phyloP scores from a whole-genome alignment of 108 stramenopile species.

The Chaetoceros tenuissimus region DNA sequence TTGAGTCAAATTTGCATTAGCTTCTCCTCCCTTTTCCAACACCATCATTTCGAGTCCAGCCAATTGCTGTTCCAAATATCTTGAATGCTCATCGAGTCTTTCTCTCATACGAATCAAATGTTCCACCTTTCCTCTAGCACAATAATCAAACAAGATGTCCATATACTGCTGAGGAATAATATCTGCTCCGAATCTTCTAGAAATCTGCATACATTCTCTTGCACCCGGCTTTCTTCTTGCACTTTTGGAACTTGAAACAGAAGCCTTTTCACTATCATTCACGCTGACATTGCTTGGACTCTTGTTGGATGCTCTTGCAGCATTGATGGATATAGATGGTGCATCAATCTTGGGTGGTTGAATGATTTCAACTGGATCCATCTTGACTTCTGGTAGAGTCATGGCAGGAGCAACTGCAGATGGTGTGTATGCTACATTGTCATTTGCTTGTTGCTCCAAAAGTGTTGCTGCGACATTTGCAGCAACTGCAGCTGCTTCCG shows the following conservation, averaged over 20 bases:
- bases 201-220: slow-evolving; percentile 83
- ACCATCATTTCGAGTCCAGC: slow-evolving; percentile 71
- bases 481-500: neutral
- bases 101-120: slow-evolving; percentile 85
- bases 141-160: slow-evolving; percentile 74
- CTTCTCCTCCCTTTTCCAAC: slow-evolving; percentile 48
- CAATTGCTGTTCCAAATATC: slow-evolving; percentile 69
- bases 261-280: neutral
- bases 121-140: slow-evolving; percentile 76
- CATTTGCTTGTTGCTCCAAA: neutral
- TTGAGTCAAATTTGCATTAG: too few relatives aligned
- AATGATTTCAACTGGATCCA: neutral
- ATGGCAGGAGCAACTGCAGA: slow-evolving; percentile 12
- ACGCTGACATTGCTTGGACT: neutral
- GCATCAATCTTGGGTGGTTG: neutral
- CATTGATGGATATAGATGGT: neutral
- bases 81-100: slow-evolving; percentile 73
- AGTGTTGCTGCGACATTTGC: slow-evolving; percentile 1
- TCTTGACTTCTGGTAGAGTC: neutral
- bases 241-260: slow-evolving; percentile 14
- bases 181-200: slow-evolving; percentile 50
- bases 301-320: slow-evolving; percentile 11
- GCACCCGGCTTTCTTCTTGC: slow-evolving; percentile 85
- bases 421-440: slow-evolving; percentile 7
- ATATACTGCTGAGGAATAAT: slow-evolving; percentile 67